A percentile compares a stretch with the other conserved stretches of the same genome.
Conservation (phyloP, 225 moss, liverwort and hornwort species). For the Pseudisothecium myosuroides region DNA sequence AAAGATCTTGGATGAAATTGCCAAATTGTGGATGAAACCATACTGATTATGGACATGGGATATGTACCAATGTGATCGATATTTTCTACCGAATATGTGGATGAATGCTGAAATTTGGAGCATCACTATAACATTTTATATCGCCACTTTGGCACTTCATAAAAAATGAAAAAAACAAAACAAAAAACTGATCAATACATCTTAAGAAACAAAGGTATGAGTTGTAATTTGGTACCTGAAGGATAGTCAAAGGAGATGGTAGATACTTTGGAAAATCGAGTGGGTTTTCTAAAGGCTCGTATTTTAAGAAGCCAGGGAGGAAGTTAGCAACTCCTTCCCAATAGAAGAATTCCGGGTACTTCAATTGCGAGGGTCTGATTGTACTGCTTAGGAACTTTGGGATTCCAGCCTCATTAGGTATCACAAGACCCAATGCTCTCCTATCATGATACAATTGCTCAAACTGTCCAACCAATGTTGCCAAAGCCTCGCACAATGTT, state of each 20-base stretch:
- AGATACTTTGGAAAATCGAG: constrained; percentile 39
- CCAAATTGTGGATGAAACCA: too few species aligned
- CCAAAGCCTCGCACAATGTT: not conserved
- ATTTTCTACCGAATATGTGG: too few species aligned
- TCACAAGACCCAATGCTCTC: constrained; percentile 26
- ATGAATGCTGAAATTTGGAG: too few species aligned
- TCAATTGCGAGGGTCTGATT: constrained; percentile 61
- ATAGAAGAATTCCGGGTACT: constrained; percentile 51
- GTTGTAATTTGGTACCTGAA: constrained; percentile 18
- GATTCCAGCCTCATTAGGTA: constrained; percentile 48
- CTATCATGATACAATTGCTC: constrained; percentile 54
- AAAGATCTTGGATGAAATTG: too few species aligned
- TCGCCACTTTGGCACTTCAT: too few species aligned
- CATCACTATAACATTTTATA: too few species aligned
- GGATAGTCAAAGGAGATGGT: constrained; percentile 46
- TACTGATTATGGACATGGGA: too few species aligned
- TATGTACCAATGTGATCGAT: too few species aligned
- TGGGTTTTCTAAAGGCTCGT: constrained; percentile 57
- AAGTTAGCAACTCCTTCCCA: constrained; percentile 57
- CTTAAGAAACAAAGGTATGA: not conserved
- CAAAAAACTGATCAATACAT: too few species aligned
- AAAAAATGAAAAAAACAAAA: too few species aligned
- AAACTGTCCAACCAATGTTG: constrained; percentile 24
- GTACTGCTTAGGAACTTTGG: constrained; percentile 45
- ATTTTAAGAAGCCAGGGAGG: constrained; percentile 42